These are phyloP conservation scores for Aspergillus thermomutatus DNA, from an alignment of 2,329 filamentous ascomycete genomes.

Conservation along the genomic window DNA sequence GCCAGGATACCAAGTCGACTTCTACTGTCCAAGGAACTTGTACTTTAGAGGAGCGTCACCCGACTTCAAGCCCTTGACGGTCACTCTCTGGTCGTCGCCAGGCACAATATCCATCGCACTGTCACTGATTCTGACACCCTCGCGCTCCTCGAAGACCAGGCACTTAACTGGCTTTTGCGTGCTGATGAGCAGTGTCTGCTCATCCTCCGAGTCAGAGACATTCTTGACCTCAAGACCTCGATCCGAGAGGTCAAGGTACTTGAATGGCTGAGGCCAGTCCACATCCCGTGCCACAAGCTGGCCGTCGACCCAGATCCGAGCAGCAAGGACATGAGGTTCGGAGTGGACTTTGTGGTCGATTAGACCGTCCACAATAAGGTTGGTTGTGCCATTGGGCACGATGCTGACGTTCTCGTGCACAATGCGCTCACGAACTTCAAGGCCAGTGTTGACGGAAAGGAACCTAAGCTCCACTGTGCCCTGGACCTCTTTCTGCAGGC, in stretches of 20 bases:
- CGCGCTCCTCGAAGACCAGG: conserved; percentile 58
- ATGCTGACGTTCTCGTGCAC: conserved; percentile 48
- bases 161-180: conserved; percentile 56
- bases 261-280: conserved; percentile 61
- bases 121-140: conserved; percentile 53
- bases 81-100: conserved; percentile 52
- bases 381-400: conserved; percentile 54
- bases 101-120: conserved; percentile 58
- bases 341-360: conserved; percentile 49
- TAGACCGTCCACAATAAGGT: conserved; percentile 46
- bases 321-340: conserved; percentile 54
- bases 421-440: conserved; percentile 51
- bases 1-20: not conserved
- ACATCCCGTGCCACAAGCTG: conserved; percentile 53
- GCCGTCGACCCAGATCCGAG: conserved; percentile 52
- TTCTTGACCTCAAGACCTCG: conserved; percentile 47
- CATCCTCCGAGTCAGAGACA: conserved; percentile 28
- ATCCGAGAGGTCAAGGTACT: conserved; percentile 54
- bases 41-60: conserved; percentile 21
- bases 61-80: conserved; percentile 20
- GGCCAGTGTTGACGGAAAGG: conserved; percentile 53
- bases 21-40: conserved; percentile 26
- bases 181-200: conserved; percentile 41
- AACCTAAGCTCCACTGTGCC: conserved; percentile 45
- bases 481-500: conserved; percentile 29